These are phyloP conservation scores for Iris macrosiphon DNA, from an alignment of 106 monocot genomes.

Conservation along the genomic window DNA sequence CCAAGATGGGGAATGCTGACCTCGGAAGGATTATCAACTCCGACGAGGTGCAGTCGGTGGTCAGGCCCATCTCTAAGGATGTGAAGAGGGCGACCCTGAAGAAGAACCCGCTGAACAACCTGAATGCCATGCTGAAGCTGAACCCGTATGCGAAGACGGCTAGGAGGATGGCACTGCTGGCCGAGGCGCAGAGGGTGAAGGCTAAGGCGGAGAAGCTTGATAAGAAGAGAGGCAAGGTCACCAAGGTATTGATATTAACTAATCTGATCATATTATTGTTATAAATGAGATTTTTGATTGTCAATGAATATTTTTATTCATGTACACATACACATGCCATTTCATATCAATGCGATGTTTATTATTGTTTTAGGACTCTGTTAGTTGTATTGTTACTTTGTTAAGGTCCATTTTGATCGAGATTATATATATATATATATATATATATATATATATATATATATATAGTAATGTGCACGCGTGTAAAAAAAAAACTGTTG, in stretches of 20 bases:
- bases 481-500: too few relatives aligned
- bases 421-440: too few relatives aligned
- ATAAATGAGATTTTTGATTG: too few relatives aligned
- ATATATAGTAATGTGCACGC: too few relatives aligned
- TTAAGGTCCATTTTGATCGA: too few relatives aligned
- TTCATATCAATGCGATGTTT: too few relatives aligned
- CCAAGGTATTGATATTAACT: conserved; percentile 27
- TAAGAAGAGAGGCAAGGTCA: conserved; percentile 46
- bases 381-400: too few relatives aligned
- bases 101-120: conserved; percentile 67
- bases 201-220: conserved; percentile 64
- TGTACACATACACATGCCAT: too few relatives aligned
- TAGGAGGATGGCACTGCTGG: conserved; percentile 55
- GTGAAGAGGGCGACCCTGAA: conserved; percentile 40
- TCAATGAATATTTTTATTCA: too few relatives aligned
- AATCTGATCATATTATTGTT: background rate
- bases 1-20: conserved; percentile 78
- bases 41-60: conserved; percentile 81
- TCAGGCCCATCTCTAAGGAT: conserved; percentile 60
- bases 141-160: conserved; percentile 78
- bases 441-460: too few relatives aligned
- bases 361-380: too few relatives aligned
- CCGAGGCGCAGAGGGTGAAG: conserved; percentile 64
- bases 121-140: conserved; percentile 44
- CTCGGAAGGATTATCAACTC: conserved; percentile 74